Base-by-base conservation (phyloP, 208 protist species). In the Strigomonas galati region DNA sequence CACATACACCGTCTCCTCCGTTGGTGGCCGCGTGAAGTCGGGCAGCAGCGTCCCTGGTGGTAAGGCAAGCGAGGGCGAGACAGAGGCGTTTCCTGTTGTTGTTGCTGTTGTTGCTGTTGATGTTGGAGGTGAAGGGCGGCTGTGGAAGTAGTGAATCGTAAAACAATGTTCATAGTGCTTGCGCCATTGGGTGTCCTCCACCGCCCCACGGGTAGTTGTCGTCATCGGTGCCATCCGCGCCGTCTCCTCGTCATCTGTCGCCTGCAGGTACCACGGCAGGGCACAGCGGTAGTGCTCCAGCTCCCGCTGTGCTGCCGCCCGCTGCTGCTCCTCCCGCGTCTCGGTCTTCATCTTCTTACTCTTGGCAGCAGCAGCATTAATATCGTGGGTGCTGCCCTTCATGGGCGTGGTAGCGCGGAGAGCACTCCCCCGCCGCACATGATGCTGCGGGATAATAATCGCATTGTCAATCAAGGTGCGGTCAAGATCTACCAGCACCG, bases 381-480 rank as follows among this genome's bases (percentile, higher is more conserved):
- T 35, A 2, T 58, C 53, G 32, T 35, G 23, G 32, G 32, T 37
- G 32, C 6, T 9, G 32, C 6, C 32, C 6, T 2, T 9, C 32
- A 2, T 37, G 32, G 2, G 32, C 32, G 9, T 37, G 32, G 6
- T 9, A 9, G 32, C 32, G 32, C n/a, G n/a, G n/a, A n/a, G n/a
- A n/a, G 35, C 35, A 40, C 40, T 46, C 12, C 9, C 40, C 10
- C 40, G 40, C 40, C 40, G 40, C 40, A 15, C 12, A 15, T 19
- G 12, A 15, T 9, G 40, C 40, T 21, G 21, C 51, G 27, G 44
- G 54, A 71, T 46, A 0, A 73, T 76, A 27, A 95, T 76, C 24
- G 78, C 80, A 63, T 95, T 92, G 71, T 95, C 89, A 7, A 95
- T 69, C 0, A 95, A 62, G 7, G 89, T 95, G 32, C 89, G 85